Conservation (phyloP, 192 early-diverging fungal species). For the Podila horticola region DNA sequence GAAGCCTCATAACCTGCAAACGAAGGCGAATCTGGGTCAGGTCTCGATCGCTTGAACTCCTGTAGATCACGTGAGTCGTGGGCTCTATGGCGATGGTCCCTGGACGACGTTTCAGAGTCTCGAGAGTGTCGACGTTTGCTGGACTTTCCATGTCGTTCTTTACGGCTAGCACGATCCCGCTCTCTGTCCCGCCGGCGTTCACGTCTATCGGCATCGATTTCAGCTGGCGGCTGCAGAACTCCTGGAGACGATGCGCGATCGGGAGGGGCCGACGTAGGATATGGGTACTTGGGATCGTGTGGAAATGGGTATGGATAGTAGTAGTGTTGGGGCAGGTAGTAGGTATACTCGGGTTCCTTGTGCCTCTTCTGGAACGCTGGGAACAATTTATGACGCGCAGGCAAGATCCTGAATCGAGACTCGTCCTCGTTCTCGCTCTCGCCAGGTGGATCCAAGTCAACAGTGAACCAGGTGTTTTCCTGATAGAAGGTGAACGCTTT, state of each 20-base stretch:
- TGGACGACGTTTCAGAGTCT: slow-evolving; percentile 14
- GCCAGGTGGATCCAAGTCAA: slow-evolving; percentile 31
- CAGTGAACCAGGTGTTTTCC: slow-evolving; percentile 51
- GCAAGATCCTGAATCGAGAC: slow-evolving; percentile 32
- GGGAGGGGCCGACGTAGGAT: not conserved
- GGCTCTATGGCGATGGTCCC: not conserved
- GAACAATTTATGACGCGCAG: slow-evolving; percentile 34
- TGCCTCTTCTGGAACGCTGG: slow-evolving; percentile 30
- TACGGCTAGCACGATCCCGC: slow-evolving; percentile 13
- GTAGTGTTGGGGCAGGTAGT: slow-evolving; percentile 16
- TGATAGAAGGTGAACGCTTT: slow-evolving; percentile 49
- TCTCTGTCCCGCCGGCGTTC: slow-evolving; percentile 13
- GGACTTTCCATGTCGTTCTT: slow-evolving; percentile 14
- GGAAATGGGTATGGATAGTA: slow-evolving; percentile 21
- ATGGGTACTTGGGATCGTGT: not conserved
- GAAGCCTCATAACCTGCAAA: slow-evolving; percentile 5
- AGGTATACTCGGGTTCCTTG: not conserved
- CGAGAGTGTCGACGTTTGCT: slow-evolving; percentile 37
- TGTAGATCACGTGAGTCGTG: slow-evolving; percentile 6
- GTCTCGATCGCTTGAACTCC: slow-evolving; percentile 15
- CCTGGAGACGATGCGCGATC: not conserved
- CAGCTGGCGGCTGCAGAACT: not conserved
- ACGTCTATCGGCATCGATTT: slow-evolving; percentile 1
- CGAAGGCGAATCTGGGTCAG: slow-evolving; percentile 19
- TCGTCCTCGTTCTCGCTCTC: slow-evolving; percentile 32